Base-by-base conservation (phyloP, 805 yeast species). In the Myxozyma kluyveri region DNA sequence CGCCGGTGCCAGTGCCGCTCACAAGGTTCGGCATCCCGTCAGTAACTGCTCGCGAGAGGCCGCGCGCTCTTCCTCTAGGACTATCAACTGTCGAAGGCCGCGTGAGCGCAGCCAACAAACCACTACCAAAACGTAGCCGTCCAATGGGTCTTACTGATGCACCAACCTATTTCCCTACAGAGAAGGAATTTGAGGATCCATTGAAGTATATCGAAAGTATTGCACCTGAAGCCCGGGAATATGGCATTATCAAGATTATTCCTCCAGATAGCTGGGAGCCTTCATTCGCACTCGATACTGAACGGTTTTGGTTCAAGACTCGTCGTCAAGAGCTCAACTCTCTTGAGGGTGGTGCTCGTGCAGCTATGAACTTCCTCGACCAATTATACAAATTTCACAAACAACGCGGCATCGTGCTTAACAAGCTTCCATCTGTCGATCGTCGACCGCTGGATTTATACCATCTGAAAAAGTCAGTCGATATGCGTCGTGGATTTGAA, bases 221-320 rank as follows among this genome's bases (percentile, higher is more conserved):
- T 1, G 66, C 69, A 10, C 72, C 75, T 0, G 61, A 75, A 7
- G 96, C 93, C 2, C 68, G 65, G 29, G 65, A 69, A 26, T 80
- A 75, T 65, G 96, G 96, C 0, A 89, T 93, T 62, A 68, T 88
- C 40, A 90, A 89, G 63, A 65, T 90, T 2, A 72, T 78, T 4
- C 83, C 95, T 3, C 90, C 91, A 0, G 52, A 53, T 0, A 61
- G 59, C 1, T 79, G 78, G 72, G 65, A 69, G 18, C 83, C 75
- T 6, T 53, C 50, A 42, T 68, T 69, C 42, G 59, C 63, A 23
- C 50, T 70, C 3, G 70, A 69, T 50, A 54, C 65, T 2, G 68
- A 69, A 57, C 48, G 52, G 27, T 69, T 69, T 54, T 56, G 53
- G 47, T 69, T 69, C 56, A 58, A 60, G 19, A 63, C 71, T 23